A percentile compares a stretch with the other conserved stretches of the same genome.
These are phyloP conservation scores for Xylaria sp. DNA, from an alignment of 2,329 filamentous ascomycete species.

Conservation along the genomic window DNA sequence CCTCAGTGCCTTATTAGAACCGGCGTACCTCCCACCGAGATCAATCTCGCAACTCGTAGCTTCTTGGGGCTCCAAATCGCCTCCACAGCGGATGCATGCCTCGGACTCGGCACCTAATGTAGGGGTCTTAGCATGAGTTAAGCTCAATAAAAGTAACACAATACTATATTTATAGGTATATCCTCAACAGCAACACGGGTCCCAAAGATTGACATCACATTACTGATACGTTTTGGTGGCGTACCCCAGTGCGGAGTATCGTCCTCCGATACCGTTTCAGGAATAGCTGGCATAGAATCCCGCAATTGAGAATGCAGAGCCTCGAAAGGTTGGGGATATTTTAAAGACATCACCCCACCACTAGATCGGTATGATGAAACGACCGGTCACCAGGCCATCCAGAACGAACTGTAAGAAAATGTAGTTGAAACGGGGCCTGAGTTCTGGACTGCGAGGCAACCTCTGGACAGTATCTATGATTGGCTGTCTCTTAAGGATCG, in stretches of 20 bases:
- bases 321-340: neutral
- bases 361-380: neutral
- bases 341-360: neutral
- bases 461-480: too few relatives aligned
- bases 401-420: neutral
- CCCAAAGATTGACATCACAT: slow-evolving; percentile 1
- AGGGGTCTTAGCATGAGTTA: neutral
- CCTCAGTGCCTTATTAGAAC: slow-evolving; percentile 20
- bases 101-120: slow-evolving; percentile 3
- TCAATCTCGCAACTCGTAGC: slow-evolving; percentile 32
- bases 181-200: neutral
- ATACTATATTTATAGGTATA: neutral
- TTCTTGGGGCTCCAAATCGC: slow-evolving; percentile 2
- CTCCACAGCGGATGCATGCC: slow-evolving; percentile 25
- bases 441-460: too few relatives aligned
- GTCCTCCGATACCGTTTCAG: slow-evolving; percentile 37
- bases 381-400: neutral
- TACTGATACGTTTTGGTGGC: neutral
- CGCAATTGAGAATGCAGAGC: slow-evolving; percentile 15
- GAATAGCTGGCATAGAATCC: slow-evolving; percentile 21
- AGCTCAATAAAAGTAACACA: neutral
- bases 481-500: neutral
- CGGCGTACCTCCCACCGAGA: slow-evolving; percentile 30
- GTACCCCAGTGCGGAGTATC: slow-evolving; percentile 31
- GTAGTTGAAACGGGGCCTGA: too few relatives aligned